phyloP scores from a whole-genome alignment of 2,329 filamentous ascomycete species.

The Fusarium sp. region DNA sequence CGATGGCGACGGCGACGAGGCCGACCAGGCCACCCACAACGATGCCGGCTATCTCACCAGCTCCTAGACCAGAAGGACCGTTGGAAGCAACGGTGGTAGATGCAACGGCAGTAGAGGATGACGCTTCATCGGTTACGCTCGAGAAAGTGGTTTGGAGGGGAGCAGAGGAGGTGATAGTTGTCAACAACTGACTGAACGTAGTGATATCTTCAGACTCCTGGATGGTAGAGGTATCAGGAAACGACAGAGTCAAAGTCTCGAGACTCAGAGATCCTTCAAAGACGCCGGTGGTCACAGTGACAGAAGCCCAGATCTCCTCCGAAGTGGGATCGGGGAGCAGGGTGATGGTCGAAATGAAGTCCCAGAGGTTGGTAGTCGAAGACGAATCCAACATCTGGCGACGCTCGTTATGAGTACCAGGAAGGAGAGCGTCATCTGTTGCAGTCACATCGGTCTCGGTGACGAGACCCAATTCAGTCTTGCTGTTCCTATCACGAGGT shows the following conservation, averaged over 20 bases:
- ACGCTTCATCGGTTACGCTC: not conserved
- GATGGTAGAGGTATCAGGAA: slow-evolving; percentile 2
- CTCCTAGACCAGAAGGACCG: not conserved
- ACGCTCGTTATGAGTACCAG: not conserved
- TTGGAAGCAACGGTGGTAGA: not conserved
- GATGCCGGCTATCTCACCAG: slow-evolving; percentile 8
- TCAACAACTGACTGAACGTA: not conserved
- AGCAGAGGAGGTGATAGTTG: not conserved
- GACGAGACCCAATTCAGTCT: not conserved
- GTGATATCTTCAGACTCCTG: not conserved
- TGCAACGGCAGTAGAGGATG: not conserved
- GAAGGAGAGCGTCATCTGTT: not conserved
- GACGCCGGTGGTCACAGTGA: not conserved
- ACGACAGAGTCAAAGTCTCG: slow-evolving; percentile 6
- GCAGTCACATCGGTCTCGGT: not conserved
- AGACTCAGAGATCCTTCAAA: not conserved
- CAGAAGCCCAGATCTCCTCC: not conserved
- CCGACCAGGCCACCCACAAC: not conserved
- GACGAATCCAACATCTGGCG: not conserved
- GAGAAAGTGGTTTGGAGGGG: not conserved
- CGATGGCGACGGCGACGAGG: not conserved
- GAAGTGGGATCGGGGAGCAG: not conserved
- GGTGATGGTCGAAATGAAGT: too few relatives aligned
- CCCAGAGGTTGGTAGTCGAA: too few relatives aligned
- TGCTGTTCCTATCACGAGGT: not conserved